A percentile compares a stretch with the other conserved stretches of the same genome.
Conservation (phyloP, 257 asterid species). For the Buddleja alternifolia region DNA sequence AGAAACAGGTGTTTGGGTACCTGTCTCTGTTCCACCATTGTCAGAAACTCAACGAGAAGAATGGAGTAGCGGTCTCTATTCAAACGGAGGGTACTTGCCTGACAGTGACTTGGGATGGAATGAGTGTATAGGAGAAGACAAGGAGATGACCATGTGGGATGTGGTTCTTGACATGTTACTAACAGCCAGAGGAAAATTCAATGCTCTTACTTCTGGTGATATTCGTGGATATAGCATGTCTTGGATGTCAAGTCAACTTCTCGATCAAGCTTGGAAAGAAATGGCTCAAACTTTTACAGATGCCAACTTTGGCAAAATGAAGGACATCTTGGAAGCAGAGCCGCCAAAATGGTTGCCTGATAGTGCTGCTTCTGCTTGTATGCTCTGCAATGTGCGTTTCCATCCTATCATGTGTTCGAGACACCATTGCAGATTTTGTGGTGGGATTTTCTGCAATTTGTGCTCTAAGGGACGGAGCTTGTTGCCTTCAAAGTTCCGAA, state of each 20-base stretch:
- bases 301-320: constrained; percentile 54
- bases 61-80: constrained; percentile 61
- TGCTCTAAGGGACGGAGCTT: constrained; percentile 73
- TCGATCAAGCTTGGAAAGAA: constrained; percentile 79
- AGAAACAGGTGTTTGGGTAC: constrained; percentile 77
- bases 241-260: constrained; percentile 57
- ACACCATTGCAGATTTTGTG: constrained; percentile 80
- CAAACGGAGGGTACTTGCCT: constrained; percentile 53
- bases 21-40: constrained; percentile 77
- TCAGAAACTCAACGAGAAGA: constrained; percentile 62
- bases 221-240: constrained; percentile 44
- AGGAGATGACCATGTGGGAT: constrained; percentile 84
- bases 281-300: constrained; percentile 78
- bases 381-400: constrained; percentile 72
- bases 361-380: constrained; percentile 72
- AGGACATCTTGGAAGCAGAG: constrained; percentile 64
- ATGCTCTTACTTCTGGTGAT: constrained; percentile 60
- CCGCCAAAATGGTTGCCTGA: constrained; percentile 91
- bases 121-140: constrained; percentile 56
- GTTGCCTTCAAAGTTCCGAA: constrained; percentile 64
- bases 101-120: constrained; percentile 60
- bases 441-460: constrained; percentile 72
- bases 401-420: constrained; percentile 79
- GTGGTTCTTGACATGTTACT: constrained; percentile 71
- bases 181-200: constrained; percentile 64